A percentile compares a stretch with the other conserved stretches of the same genome.
These are phyloP conservation scores for Nemania diffusa DNA, from an alignment of 2,329 filamentous ascomycete genomes.

Conservation along the genomic window DNA sequence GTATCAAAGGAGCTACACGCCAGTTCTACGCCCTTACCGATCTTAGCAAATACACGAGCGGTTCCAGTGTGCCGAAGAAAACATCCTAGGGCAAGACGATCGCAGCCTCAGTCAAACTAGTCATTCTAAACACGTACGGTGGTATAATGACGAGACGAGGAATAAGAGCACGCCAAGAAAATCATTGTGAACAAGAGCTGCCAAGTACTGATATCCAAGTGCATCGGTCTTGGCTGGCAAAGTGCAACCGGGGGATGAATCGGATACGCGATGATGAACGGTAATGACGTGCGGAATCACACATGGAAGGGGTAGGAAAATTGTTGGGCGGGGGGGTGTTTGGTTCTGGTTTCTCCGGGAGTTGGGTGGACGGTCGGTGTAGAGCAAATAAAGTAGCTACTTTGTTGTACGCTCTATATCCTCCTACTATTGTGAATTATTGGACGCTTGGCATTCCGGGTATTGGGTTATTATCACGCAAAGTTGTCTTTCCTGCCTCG, in stretches of 20 bases:
- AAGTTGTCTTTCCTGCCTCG: neutral
- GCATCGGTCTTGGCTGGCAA: conserved; percentile 4
- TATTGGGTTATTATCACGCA: neutral
- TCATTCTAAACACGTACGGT: conserved; percentile 37
- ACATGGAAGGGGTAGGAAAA: conserved; percentile 27
- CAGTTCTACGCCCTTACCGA: conserved; percentile 86
- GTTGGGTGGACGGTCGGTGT: conserved; percentile 35
- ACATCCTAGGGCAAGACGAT: conserved; percentile 58
- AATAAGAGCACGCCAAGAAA: conserved; percentile 5
- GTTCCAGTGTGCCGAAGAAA: conserved; percentile 71
- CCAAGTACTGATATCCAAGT: conserved; percentile 12
- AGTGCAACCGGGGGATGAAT: conserved; percentile 12
- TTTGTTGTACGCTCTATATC: neutral
- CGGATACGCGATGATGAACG: conserved; percentile 3
- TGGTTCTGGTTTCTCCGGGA: conserved; percentile 36
- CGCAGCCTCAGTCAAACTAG: conserved; percentile 20
- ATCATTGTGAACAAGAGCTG: neutral
- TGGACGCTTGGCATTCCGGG: neutral
- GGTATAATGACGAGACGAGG: conserved; percentile 37
- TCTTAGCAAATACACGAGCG: conserved; percentile 75
- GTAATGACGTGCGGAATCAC: conserved; percentile 22
- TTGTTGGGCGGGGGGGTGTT: conserved; percentile 26
- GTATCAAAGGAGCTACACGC: conserved; percentile 75
- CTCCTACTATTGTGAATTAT: conserved; percentile 6
- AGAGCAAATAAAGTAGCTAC: conserved; percentile 26